Base-by-base conservation (phyloP, 441 rosid species). In the Lepidium campestre region DNA sequence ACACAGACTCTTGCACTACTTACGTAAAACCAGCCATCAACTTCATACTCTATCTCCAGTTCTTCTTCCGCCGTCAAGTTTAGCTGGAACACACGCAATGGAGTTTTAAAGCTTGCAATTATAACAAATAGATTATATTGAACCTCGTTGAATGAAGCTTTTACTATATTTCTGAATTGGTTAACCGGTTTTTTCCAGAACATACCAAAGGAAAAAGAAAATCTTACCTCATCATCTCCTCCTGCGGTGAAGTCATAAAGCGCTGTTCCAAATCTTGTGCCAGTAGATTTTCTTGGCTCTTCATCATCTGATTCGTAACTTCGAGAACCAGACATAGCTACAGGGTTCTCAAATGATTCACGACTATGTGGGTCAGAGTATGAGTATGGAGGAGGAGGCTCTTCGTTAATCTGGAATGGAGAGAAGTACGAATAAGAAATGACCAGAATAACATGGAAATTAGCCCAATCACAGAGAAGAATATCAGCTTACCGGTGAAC, bases 11-110 rank as follows among this genome's bases (percentile, higher is more conserved):
- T 32, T 53, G 62, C 39, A 57, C 10, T 62, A 87, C 98, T 89
- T 86, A 94, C 99, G 74, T 91, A 90, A 79, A 85, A 91, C 97
- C 99, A 95, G 42, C 98, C 99, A 74, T 95, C 99, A 29, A 95
- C 98, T 83, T 95, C 99, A 29, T 95, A 83, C 70, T 91, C 98
- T 29, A 95, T 91, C 76, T 90, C 97, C 59, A 95, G 67, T 80
- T 88, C 96, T 73, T 95, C 99, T 65, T 95, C 98, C 6, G 98
- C 83, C 40, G 88, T 90, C 80, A 92, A 82, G 79, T 82, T 92
- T 65, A 95, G 80, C 99, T 94, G 99, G 86, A 83, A 76, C 12
- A 49, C 67, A 68, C 54, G 45, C 59, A 55, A 70, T 42, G 7
- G 34, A 5, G 10, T 41, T 57, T 57, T 17, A 23, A 60, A 3